Evolutionary conservation across 768 basidiomycete species (phyloP).

Genomic region (Dentipellis fragilis): DNA sequence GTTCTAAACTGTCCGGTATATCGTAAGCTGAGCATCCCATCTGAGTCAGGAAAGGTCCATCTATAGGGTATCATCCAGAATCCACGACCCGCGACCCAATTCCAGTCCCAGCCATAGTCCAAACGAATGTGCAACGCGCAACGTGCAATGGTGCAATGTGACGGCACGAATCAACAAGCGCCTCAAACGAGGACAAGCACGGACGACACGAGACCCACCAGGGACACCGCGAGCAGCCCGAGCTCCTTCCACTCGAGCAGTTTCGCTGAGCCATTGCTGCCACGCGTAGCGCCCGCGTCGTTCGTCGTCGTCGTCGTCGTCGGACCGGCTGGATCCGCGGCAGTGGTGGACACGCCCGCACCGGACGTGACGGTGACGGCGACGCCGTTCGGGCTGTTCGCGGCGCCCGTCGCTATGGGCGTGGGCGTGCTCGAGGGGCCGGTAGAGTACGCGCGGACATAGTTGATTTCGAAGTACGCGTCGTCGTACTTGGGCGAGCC

Average conservation of each 20-base stretch:
- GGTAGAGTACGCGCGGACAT: conserved; percentile 50
- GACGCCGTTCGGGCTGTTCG: neutral
- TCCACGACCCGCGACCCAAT: neutral
- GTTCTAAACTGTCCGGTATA: too few species aligned
- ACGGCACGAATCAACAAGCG: neutral
- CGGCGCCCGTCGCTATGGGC: conserved; percentile 7
- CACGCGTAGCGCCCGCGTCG: neutral
- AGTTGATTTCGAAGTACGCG: conserved; percentile 60
- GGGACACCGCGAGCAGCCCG: neutral
- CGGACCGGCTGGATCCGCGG: neutral
- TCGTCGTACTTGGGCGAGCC: conserved; percentile 45
- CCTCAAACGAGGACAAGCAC: neutral
- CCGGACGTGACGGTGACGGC: conserved; percentile 2
- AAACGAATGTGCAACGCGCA: neutral
- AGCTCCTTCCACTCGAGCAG: neutral
- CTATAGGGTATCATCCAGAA: neutral
- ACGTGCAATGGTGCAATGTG: neutral
- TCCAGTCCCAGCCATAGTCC: neutral
- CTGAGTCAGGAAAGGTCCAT: neutral
- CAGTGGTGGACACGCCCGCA: neutral
- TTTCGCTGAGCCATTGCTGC: too few species aligned
- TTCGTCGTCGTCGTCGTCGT: neutral
- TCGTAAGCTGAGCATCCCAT: too few species aligned
- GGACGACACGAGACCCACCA: conserved; percentile 2
- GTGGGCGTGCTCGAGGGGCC: conserved; percentile 12